Conservation (phyloP, 768 basidiomycete species). For the Collybiopsis luxurians region DNA sequence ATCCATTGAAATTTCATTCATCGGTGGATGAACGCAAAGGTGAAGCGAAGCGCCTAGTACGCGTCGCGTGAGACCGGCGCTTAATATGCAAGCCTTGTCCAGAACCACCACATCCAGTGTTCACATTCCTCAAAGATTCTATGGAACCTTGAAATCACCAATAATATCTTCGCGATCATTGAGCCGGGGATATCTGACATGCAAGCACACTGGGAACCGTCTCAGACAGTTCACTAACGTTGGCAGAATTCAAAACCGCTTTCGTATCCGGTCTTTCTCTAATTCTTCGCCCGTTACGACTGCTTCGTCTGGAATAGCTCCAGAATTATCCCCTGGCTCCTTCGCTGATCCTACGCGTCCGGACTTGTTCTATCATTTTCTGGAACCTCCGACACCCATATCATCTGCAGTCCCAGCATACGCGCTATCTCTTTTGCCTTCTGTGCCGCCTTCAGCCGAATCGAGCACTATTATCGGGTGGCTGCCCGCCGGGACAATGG, state of each 20-base stretch:
- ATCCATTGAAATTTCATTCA: too few relatives aligned
- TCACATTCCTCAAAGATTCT: too few relatives aligned
- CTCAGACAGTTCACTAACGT: too few relatives aligned
- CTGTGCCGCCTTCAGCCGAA: conserved; percentile 38
- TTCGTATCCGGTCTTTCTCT: background rate
- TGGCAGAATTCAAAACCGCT: too few relatives aligned
- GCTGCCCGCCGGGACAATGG: conserved; percentile 47
- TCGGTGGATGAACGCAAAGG: background rate
- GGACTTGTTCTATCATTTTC: conserved; percentile 69
- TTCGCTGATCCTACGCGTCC: conserved; percentile 56
- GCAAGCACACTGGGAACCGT: too few relatives aligned
- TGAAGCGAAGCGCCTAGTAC: too few relatives aligned
- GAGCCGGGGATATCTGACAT: too few relatives aligned
- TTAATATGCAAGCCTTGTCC: background rate
- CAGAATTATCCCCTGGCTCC: conserved; percentile 8
- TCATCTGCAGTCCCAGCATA: conserved; percentile 47
- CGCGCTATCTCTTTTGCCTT: conserved; percentile 61
- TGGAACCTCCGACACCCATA: conserved; percentile 48
- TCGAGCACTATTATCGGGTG: conserved; percentile 65
- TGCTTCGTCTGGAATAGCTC: background rate
- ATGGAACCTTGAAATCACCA: too few relatives aligned
- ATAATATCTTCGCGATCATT: too few relatives aligned
- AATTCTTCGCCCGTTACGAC: background rate
- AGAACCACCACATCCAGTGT: background rate
- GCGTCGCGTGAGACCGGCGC: background rate